These are phyloP conservation scores for Trypanosoma lewisi DNA, from an alignment of 208 protist genomes.

Conservation along the genomic window DNA sequence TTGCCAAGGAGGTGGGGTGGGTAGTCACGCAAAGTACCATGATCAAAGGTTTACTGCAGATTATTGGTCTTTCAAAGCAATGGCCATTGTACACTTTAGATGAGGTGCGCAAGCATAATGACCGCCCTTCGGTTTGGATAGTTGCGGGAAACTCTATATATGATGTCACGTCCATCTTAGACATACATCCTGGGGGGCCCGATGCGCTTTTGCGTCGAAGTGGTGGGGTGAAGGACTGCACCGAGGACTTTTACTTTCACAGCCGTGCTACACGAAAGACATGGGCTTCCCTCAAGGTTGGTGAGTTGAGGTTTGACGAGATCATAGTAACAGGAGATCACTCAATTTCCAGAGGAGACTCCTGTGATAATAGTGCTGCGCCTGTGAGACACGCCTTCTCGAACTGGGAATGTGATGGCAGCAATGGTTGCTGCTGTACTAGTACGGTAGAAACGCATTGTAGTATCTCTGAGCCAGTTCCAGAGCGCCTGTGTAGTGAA, in stretches of 20 bases:
- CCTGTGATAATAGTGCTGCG: background rate
- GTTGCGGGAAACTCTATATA: slow-evolving; percentile 77
- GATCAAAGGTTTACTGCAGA: slow-evolving; percentile 21
- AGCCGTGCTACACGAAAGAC: slow-evolving; percentile 48
- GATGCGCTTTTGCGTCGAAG: slow-evolving; percentile 59
- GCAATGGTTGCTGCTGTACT: slow-evolving; percentile 23
- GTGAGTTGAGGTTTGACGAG: slow-evolving; percentile 41
- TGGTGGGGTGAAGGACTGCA: slow-evolving; percentile 63
- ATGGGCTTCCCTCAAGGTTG: slow-evolving; percentile 62
- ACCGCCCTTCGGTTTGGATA: slow-evolving; percentile 69
- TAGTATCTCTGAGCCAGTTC: slow-evolving; percentile 22
- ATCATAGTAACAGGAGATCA: slow-evolving; percentile 3
- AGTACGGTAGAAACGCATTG: slow-evolving; percentile 32
- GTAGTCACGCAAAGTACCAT: slow-evolving; percentile 16
- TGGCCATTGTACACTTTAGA: slow-evolving; percentile 64
- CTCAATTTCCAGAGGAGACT: background rate
- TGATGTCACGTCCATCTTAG: slow-evolving; percentile 67
- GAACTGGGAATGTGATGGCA: slow-evolving; percentile 2
- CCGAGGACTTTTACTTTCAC: slow-evolving; percentile 65
- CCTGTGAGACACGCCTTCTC: slow-evolving; percentile 18
- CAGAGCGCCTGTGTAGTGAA: slow-evolving; percentile 11
- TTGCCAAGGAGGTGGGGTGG: no score
- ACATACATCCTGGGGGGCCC: slow-evolving; percentile 65
- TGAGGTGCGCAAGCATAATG: slow-evolving; percentile 65
- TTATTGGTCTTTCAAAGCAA: slow-evolving; percentile 33